These are phyloP conservation scores for Dioscorea cayenensis DNA, from an alignment of 116 monocot genomes.

Conservation along the genomic window DNA sequence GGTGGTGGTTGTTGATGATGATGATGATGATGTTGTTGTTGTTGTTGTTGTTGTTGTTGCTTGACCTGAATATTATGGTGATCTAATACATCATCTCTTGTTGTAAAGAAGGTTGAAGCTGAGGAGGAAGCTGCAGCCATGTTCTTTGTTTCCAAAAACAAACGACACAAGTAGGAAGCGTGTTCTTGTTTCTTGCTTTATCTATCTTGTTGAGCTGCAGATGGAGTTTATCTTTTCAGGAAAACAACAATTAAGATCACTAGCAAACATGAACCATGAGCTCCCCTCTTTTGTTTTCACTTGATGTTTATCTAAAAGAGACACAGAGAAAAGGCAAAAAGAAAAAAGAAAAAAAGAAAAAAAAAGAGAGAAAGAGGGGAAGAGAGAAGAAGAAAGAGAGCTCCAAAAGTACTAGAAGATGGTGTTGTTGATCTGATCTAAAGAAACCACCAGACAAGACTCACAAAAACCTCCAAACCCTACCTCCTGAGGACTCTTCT, in stretches of 20 bases:
- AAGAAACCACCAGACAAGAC: background rate
- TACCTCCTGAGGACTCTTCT: background rate
- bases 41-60: constrained; percentile 11
- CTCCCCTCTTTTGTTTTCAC: constrained; percentile 6
- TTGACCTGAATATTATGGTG: constrained; percentile 15
- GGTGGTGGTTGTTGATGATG: background rate
- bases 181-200: background rate
- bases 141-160: background rate
- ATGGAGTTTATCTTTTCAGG: background rate
- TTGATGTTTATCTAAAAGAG: constrained; percentile 2
- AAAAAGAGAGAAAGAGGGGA: background rate
- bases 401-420: background rate
- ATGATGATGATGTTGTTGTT: background rate
- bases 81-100: constrained; percentile 22
- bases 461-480: constrained; percentile 2
- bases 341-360: background rate
- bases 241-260: background rate
- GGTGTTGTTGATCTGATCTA: background rate
- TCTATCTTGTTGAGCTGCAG: background rate
- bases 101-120: constrained; percentile 27
- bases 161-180: background rate
- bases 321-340: background rate
- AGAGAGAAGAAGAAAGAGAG: background rate
- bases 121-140: constrained; percentile 18
- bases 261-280: constrained; percentile 3